Evolutionary conservation across 1,139 yeast genomes (phyloP).

Genomic region (Cylindricascospora bacillispora): DNA sequence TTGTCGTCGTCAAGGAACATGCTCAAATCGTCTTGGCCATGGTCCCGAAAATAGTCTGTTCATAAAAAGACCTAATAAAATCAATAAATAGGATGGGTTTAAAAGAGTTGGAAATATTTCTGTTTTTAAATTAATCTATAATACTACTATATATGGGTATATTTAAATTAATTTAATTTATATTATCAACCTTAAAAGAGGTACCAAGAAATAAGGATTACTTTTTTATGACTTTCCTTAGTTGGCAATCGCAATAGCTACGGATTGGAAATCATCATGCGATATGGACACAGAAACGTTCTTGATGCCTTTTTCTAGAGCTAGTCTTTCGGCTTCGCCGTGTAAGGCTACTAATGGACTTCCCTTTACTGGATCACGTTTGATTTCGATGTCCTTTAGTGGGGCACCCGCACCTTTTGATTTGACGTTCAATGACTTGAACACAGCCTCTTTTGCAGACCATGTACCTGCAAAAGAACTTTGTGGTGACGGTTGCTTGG

Average conservation of each 20-base stretch:
- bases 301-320: slow-evolving; percentile 56
- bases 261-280: slow-evolving; percentile 93
- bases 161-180: too few species aligned
- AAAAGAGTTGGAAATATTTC: too few species aligned
- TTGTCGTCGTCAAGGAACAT: too few species aligned
- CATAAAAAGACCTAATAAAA: too few species aligned
- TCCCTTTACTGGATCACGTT: slow-evolving; percentile 72
- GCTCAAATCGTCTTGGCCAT: too few species aligned
- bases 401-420: slow-evolving; percentile 95
- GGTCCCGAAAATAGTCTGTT: too few species aligned
- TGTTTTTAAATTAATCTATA: too few species aligned
- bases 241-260: slow-evolving; percentile 81
- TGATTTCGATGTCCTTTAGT: slow-evolving; percentile 78
- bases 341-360: slow-evolving; percentile 69
- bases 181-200: too few species aligned
- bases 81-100: too few species aligned
- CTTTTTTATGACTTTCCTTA: too few species aligned
- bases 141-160: too few species aligned
- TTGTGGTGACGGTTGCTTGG: slow-evolving; percentile 57
- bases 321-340: slow-evolving; percentile 70
- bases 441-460: slow-evolving; percentile 99
- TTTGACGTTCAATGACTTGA: slow-evolving; percentile 83
- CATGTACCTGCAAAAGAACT: slow-evolving; percentile 96
- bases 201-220: too few species aligned
- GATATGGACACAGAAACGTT: slow-evolving; percentile 77